Conservation (phyloP, 257 asterid species). For the Plantago elongata region DNA sequence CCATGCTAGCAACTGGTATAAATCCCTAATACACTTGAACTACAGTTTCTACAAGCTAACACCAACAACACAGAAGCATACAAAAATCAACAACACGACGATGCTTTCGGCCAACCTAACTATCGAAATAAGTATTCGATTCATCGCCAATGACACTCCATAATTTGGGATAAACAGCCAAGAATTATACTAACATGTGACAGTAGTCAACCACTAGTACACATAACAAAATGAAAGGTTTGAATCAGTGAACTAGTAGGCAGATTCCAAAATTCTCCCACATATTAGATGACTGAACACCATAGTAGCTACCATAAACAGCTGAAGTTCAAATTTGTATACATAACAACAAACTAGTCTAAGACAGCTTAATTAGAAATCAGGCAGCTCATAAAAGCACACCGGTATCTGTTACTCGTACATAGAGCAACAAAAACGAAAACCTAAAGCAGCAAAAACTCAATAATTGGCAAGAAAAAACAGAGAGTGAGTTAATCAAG, state of each 20-base stretch:
- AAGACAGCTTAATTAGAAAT: not conserved
- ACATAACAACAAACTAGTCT: not conserved
- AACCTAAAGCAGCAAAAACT: not conserved
- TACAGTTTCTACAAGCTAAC: not conserved
- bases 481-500: constrained; percentile 1
- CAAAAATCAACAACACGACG: not conserved
- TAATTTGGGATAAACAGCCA: too few species aligned
- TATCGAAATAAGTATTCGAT: too few species aligned
- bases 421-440: not conserved
- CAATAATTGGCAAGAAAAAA: constrained; percentile 4
- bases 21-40: not conserved
- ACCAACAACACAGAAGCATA: not conserved
- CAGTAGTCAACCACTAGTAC: constrained; percentile 3
- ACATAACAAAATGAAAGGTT: not conserved
- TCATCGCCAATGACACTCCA: too few species aligned
- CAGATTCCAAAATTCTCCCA: not conserved
- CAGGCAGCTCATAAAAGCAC: not conserved
- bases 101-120: too few species aligned
- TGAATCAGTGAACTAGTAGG: not conserved
- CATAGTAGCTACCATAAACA: not conserved
- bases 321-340: not conserved
- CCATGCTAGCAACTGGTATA: not conserved
- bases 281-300: too few species aligned
- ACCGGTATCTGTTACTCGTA: not conserved
- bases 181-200: not conserved